Evolutionary conservation across 768 basidiomycete genomes (phyloP), one percentile per base, ranked within the genome.

Genomic region (Boletus reticuloceps): DNA sequence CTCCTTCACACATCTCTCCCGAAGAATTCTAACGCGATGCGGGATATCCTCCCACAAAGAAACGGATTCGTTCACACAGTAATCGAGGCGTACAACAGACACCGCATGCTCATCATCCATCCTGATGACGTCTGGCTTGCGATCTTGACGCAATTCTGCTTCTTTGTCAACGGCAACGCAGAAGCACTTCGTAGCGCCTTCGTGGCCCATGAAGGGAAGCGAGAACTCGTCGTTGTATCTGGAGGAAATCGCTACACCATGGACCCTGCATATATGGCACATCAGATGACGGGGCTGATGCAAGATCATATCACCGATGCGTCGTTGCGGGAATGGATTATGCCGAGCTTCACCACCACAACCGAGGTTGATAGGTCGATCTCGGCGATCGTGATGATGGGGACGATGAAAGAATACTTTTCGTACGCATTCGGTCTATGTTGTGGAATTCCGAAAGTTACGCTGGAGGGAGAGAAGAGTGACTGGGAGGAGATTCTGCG

Each of bases 91-190:
- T 70, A 69, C 50, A 70, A 64, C 50, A 22, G 54, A 5, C 71
- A 72, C 27, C 61, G 60, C 5, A 51, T 65, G 1, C 66, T 80
- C 27, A 59, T 74, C 39, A 56, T 78, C n/a, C 67, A 77, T 11
- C 78, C 78, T 1, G 79, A 80, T 47, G 78, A 80, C 58, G 69
- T 79, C 36, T 79, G 78, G 65, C 58, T 59, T 19, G 54, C 62
- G 31, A 59, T 64, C 50, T 29, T 69, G 51, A 56, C 60, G 3
- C 74, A 76, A 53, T 67, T 74, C 44, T 70, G 55, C 47, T 66
- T 71, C 51, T 73, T 71, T 41, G 70, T 76, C 31, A 74, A 75
- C 44, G 71, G 63, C 6, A 59, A 72, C 31, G 62, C 69, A 1
- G 67, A 72, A 45, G 56, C 57, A 1, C 58, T 77, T 25, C 70